Conservation (phyloP, 768 basidiomycete species). For the Lactifluus subvellereus region DNA sequence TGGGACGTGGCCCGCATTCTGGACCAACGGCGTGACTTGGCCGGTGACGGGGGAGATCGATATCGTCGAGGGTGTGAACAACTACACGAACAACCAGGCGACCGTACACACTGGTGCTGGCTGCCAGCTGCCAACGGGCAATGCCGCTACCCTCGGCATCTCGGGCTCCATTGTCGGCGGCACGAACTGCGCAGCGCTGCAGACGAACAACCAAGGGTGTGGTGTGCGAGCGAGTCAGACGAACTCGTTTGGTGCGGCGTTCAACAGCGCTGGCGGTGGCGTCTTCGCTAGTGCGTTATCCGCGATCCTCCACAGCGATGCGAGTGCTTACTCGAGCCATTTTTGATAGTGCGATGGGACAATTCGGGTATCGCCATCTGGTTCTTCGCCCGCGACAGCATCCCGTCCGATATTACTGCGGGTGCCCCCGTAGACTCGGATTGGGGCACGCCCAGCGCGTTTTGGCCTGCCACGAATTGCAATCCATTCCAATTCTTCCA, state of each 20-base stretch:
- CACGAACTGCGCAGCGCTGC: slow-evolving; percentile 63
- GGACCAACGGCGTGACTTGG: slow-evolving; percentile 52
- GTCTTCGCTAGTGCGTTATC: slow-evolving; percentile 76
- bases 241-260: slow-evolving; percentile 76
- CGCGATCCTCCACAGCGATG: slow-evolving; percentile 31
- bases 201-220: slow-evolving; percentile 77
- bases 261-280: slow-evolving; percentile 82
- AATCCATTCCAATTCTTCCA: slow-evolving; percentile 75
- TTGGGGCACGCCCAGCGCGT: slow-evolving; percentile 77
- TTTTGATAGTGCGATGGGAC: slow-evolving; percentile 72
- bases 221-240: slow-evolving; percentile 57
- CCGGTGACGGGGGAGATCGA: slow-evolving; percentile 72
- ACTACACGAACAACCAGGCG: slow-evolving; percentile 76
- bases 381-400: slow-evolving; percentile 71
- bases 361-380: slow-evolving; percentile 67
- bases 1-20: slow-evolving; percentile 69
- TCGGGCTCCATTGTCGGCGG: slow-evolving; percentile 61
- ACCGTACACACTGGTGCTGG: slow-evolving; percentile 75
- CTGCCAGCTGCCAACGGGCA: slow-evolving; percentile 52
- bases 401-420: slow-evolving; percentile 73
- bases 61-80: slow-evolving; percentile 77
- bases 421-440: slow-evolving; percentile 45
- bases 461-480: slow-evolving; percentile 72
- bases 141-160: slow-evolving; percentile 45
- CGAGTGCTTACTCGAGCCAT: slow-evolving; percentile 22